Evolutionary conservation across 371 early-diverging fungal species (phyloP), one percentile per base, ranked within the genome.

Genomic region (Sporodiniella umbellata): DNA sequence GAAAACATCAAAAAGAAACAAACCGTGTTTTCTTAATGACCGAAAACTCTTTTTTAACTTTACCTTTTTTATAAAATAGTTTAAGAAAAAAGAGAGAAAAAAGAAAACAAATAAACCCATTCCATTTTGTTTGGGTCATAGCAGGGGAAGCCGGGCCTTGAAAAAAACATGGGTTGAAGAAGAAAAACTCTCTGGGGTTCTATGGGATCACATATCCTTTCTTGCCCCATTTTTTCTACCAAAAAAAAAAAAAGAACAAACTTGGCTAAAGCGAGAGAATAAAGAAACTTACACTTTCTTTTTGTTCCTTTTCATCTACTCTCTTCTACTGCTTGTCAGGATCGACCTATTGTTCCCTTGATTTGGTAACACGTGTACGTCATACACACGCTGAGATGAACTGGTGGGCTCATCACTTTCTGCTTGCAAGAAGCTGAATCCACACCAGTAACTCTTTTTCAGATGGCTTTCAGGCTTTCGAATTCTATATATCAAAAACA

Each of bases 61-160:
- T 35, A 4, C 1, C 0, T 35, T 35, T 35, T 35, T 35, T 37
- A 26, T n/a, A n/a, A n/a, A n/a, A n/a, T n/a, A n/a, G n/a, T 33
- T 51, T 7, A 52, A 28, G 23, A 52, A 33, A 43, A 40, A 23
- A 33, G 31, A 24, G 31, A 26, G 48, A 48, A 51, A 22, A 45
- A 33, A 45, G 18, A 48, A 56, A 45, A 51, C 51, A 35, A 10
- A 11, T 19, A 22, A 39, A 45, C 23, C 25, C 31, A 19, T 12
- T 39, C 44, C 53, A 42, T 51, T 44, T 26, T 46, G 4, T 40
- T 15, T 40, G 7, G 8, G 7, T 35, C 44, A 40, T 57, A 38
- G 45, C 23, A 24, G 7, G 12, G 25, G 33, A 15, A 17, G 40
- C 3, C 40, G 40, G 40, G 12, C 21, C 18, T 40, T 40, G 1